Evolutionary conservation across 2,329 filamentous ascomycete species (phyloP).

Genomic region (Botryosphaeria dothidea): DNA sequence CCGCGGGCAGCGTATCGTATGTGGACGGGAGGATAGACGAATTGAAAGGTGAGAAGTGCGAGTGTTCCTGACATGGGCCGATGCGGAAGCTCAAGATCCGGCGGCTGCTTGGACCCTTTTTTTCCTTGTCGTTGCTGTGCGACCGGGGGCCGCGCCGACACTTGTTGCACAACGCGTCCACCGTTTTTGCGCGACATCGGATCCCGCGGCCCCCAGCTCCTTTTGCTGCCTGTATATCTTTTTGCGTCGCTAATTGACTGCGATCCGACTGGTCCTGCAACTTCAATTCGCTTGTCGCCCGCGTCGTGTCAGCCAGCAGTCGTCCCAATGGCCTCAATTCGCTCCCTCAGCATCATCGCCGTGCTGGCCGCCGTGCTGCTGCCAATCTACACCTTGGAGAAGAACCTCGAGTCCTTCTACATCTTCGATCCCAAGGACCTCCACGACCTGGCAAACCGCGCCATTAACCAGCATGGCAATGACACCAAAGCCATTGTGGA

Average conservation of each 20-base stretch:
- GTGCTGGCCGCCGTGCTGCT: slow-evolving; percentile 8
- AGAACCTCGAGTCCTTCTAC: slow-evolving; percentile 57
- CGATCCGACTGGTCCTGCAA: neutral
- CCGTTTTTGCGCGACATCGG: neutral
- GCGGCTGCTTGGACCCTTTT: neutral
- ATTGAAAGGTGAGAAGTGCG: no score
- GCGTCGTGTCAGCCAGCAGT: neutral
- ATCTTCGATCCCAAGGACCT: slow-evolving; percentile 71
- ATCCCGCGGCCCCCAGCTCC: neutral
- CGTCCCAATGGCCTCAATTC: slow-evolving; percentile 1
- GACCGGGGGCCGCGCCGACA: neutral
- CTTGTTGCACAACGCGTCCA: neutral
- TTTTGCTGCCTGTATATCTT: neutral
- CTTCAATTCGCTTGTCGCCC: neutral
- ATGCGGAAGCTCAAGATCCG: neutral
- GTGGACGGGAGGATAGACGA: no score
- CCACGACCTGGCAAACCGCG: slow-evolving; percentile 66
- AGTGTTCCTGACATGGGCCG: neutral
- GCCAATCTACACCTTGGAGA: slow-evolving; percentile 18
- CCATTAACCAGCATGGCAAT: slow-evolving; percentile 70
- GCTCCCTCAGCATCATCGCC: slow-evolving; percentile 12
- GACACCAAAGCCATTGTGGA: slow-evolving; percentile 69
- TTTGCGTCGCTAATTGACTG: neutral
- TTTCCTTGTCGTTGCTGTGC: neutral
- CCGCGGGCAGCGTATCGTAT: no score